phyloP scores from a whole-genome alignment of 2,329 filamentous ascomycete species.

The Aureobasidium sp. region DNA sequence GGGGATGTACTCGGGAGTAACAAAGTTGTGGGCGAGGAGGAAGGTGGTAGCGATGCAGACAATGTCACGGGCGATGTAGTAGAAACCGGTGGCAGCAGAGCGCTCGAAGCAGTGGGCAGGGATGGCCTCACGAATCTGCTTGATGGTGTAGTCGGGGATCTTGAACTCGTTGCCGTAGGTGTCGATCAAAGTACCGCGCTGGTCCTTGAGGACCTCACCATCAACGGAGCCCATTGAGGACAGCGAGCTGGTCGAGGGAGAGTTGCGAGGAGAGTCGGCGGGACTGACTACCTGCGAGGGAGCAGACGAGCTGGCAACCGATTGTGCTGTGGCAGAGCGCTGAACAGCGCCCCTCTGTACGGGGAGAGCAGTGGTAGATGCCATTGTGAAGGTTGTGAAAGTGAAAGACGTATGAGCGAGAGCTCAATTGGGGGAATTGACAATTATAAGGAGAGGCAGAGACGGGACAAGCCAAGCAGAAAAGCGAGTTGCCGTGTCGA shows the following conservation, averaged over 20 bases:
- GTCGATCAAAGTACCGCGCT: conserved; percentile 66
- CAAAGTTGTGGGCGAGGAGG: conserved; percentile 78
- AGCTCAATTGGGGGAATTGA: conserved; percentile 7
- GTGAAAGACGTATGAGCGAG: background rate
- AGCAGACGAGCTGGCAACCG: conserved; percentile 41
- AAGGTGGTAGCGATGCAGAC: conserved; percentile 66
- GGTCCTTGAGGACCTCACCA: conserved; percentile 41
- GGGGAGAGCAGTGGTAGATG: conserved; percentile 42
- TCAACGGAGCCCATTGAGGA: conserved; percentile 74
- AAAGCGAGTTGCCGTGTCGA: conserved; percentile 1
- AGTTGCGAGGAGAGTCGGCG: conserved; percentile 50
- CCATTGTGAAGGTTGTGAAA: conserved; percentile 10
- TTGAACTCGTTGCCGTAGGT: conserved; percentile 93
- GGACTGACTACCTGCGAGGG: conserved; percentile 49
- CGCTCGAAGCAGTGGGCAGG: conserved; percentile 96
- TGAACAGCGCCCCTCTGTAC: conserved; percentile 37
- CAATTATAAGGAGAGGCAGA: background rate
- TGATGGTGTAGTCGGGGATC: conserved; percentile 93
- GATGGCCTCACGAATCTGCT: conserved; percentile 93
- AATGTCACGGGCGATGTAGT: conserved; percentile 79
- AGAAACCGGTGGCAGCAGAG: conserved; percentile 64
- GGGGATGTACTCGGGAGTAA: conserved; percentile 76
- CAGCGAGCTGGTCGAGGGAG: conserved; percentile 79
- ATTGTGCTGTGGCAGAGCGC: conserved; percentile 43
- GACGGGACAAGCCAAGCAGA: background rate